phyloP scores from a whole-genome alignment of 1,284 basidiomycete genomes.

The Wallemia mellicola region DNA sequence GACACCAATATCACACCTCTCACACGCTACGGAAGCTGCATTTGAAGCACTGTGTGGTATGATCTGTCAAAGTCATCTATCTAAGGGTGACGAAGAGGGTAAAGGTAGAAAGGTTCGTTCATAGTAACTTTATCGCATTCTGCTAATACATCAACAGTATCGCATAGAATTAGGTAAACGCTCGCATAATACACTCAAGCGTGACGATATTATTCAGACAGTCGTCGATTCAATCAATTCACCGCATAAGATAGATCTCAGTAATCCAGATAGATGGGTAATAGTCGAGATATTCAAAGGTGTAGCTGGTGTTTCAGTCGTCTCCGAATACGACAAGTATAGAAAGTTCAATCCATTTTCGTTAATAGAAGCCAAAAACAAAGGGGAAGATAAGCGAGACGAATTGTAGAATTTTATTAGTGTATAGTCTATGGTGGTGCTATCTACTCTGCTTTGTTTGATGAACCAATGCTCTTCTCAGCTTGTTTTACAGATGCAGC shows the following conservation, averaged over 20 bases:
- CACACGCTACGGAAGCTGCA: background rate
- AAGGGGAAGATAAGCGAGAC: background rate
- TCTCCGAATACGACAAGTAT: background rate
- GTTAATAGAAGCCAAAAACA: background rate
- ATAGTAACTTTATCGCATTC: background rate
- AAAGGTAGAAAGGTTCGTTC: background rate
- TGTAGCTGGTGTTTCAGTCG: background rate
- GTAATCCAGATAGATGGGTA: background rate
- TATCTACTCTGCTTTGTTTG: slow-evolving; percentile 43
- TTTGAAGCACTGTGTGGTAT: background rate
- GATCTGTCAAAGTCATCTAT: background rate
- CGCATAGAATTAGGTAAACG: background rate
- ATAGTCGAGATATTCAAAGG: background rate
- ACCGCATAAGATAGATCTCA: background rate
- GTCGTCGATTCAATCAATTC: background rate
- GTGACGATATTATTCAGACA: background rate
- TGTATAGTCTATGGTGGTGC: no score
- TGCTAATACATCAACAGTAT: background rate
- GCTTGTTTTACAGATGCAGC: slow-evolving; percentile 57
- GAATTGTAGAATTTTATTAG: background rate
- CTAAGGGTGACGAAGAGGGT: background rate
- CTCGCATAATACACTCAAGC: background rate
- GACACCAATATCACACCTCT: background rate
- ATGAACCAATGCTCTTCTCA: slow-evolving; percentile 37
- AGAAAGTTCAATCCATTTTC: background rate